These are phyloP conservation scores for Chytridiales sp. DNA, from an alignment of 371 early-diverging fungal genomes.

Conservation along the genomic window DNA sequence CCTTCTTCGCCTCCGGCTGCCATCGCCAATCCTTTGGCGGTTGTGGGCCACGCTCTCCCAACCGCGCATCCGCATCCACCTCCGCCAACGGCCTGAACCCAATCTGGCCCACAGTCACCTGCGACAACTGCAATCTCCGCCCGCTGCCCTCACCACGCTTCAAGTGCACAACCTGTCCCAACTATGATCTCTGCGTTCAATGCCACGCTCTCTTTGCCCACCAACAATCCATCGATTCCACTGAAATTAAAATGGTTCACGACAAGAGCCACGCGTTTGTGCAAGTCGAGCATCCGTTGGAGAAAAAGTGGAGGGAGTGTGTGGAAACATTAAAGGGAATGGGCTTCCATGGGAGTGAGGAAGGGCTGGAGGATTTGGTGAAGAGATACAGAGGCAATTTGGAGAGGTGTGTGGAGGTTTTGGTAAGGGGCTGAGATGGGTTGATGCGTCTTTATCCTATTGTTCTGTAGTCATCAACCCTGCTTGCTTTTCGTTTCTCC, in stretches of 20 bases:
- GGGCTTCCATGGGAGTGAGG: conserved; percentile 19
- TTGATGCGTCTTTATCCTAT: no score
- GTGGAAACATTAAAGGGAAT: conserved; percentile 14
- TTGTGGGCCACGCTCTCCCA: neutral
- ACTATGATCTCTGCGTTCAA: conserved; percentile 37
- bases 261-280: conserved; percentile 19
- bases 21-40: neutral
- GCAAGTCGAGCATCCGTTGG: conserved; percentile 15
- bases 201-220: no score
- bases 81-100: conserved; percentile 5
- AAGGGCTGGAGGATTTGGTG: conserved; percentile 14
- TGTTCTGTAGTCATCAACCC: no score
- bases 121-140: conserved; percentile 36
- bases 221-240: no score
- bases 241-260: conserved; percentile 11
- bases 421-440: no score
- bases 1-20: neutral
- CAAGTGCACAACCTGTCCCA: conserved; percentile 34
- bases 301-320: conserved; percentile 7
- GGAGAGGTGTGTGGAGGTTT: conserved; percentile 26
- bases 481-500: no score
- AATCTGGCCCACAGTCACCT: conserved; percentile 27
- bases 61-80: conserved; percentile 7
- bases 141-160: conserved; percentile 24
- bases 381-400: conserved; percentile 17